phyloP scores from a whole-genome alignment of 345 rosid species.

The Raphanus raphanistrum region DNA sequence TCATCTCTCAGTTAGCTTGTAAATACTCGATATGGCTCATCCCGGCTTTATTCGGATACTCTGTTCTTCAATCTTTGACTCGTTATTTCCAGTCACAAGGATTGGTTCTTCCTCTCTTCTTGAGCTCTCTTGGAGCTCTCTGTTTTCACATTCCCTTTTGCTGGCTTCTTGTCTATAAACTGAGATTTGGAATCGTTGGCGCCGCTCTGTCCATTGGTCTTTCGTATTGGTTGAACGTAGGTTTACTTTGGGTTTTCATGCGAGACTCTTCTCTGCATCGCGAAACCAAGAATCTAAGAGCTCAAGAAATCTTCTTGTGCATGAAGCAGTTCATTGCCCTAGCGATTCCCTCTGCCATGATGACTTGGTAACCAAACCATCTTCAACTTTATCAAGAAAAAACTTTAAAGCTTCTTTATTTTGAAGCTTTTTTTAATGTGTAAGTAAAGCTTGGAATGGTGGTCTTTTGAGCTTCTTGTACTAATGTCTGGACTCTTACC shows the following conservation, averaged over 20 bases:
- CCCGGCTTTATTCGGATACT: background rate
- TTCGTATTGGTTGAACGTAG: background rate
- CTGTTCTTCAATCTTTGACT: background rate
- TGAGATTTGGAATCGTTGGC: background rate
- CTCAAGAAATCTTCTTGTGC: background rate
- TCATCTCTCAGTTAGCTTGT: background rate
- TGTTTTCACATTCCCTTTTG: background rate
- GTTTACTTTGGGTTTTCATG: background rate
- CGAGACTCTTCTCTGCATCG: background rate
- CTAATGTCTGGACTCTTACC: slow-evolving; percentile 56
- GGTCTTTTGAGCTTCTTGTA: slow-evolving; percentile 53
- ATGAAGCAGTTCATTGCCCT: background rate
- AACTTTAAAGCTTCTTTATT: background rate
- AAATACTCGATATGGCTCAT: background rate
- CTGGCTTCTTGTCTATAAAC: background rate
- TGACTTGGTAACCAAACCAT: background rate
- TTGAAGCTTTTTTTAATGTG: background rate
- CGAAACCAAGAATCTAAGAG: background rate
- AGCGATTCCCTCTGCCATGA: background rate
- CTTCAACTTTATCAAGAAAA: background rate
- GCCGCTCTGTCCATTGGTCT: background rate
- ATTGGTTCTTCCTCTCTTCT: background rate
- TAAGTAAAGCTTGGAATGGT: slow-evolving; percentile 54
- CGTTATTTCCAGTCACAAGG: background rate
- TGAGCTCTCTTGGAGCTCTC: background rate